phyloP scores from a whole-genome alignment of 371 early-diverging fungal species.

The Chytridiales sp. region DNA sequence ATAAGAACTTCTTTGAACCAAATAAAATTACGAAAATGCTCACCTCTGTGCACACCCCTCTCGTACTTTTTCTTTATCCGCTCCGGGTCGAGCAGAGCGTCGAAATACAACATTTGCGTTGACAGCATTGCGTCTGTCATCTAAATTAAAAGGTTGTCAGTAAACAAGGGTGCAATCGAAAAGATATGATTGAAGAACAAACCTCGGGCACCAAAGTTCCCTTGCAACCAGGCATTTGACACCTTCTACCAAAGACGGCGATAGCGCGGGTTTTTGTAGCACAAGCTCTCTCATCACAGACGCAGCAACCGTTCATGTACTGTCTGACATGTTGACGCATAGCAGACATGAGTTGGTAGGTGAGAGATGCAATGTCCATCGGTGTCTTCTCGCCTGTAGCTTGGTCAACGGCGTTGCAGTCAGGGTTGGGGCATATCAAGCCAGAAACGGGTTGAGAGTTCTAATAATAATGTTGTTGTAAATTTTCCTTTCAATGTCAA shows the following conservation, averaged over 20 bases:
- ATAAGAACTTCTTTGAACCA: not conserved
- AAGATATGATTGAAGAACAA: conserved; percentile 13
- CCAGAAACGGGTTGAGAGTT: conserved; percentile 6
- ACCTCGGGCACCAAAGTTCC: conserved; percentile 69
- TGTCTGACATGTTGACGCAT: conserved; percentile 66
- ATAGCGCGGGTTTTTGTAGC: conserved; percentile 59
- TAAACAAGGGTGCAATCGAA: not conserved
- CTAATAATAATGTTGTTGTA: not conserved
- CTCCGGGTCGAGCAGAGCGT: conserved; percentile 55
- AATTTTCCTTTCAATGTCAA: not conserved
- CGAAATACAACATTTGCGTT: conserved; percentile 65
- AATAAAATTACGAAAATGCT: not conserved
- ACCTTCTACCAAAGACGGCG: conserved; percentile 73
- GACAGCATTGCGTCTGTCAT: conserved; percentile 58
- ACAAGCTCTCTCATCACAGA: conserved; percentile 80
- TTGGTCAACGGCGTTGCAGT: conserved; percentile 55
- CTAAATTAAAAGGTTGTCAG: not conserved
- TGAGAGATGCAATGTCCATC: conserved; percentile 52
- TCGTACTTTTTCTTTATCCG: conserved; percentile 10
- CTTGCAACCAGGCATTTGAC: conserved; percentile 64
- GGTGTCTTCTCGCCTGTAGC: too few relatives aligned
- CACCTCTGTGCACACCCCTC: conserved; percentile 11
- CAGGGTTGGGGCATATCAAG: conserved; percentile 53
- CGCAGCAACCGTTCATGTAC: conserved; percentile 70
- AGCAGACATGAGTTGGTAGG: conserved; percentile 60